Conservation (phyloP, 345 rosid genomes). For the Cardiospermum halicacabum region DNA sequence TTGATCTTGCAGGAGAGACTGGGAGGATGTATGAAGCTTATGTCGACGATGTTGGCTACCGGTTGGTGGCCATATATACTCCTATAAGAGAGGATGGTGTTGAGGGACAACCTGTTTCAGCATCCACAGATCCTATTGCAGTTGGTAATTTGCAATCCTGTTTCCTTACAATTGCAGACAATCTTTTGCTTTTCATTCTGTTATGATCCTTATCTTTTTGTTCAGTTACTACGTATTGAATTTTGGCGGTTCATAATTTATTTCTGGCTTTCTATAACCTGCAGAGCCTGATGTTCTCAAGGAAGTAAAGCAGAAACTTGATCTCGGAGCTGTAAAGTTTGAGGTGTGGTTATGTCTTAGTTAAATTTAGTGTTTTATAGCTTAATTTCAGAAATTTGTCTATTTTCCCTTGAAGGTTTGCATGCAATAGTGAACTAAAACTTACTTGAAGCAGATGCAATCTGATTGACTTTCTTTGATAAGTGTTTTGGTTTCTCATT, state of each 20-base stretch:
- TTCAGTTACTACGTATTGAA: not conserved
- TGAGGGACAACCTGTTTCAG: slow-evolving; percentile 95
- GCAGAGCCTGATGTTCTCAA: slow-evolving; percentile 90
- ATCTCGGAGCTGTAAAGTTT: slow-evolving; percentile 84
- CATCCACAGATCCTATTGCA: slow-evolving; percentile 88
- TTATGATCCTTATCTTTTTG: not conserved
- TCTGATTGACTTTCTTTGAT: not conserved
- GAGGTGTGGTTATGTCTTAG: slow-evolving; percentile 46
- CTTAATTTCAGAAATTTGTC: not conserved
- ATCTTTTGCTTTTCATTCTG: too few species aligned
- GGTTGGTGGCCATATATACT: slow-evolving; percentile 83
- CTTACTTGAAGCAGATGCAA: not conserved
- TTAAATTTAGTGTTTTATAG: not conserved
- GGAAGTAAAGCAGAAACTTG: slow-evolving; percentile 92
- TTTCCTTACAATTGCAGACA: not conserved
- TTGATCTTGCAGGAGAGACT: slow-evolving; percentile 67
- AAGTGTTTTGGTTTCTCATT: not conserved
- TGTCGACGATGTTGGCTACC: slow-evolving; percentile 98
- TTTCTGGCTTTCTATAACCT: slow-evolving; percentile 19
- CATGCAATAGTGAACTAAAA: not conserved
- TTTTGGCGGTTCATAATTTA: not conserved
- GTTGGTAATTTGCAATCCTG: slow-evolving; percentile 52
- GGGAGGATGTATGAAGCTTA: slow-evolving; percentile 95
- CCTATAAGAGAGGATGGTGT: slow-evolving; percentile 89
- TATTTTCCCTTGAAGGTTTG: not conserved